Percentiles rank a stretch among this genome's conserved stretches.
phyloP scores from a whole-genome alignment of 805 yeast species.

The Saccharomycopsis fodiens region DNA sequence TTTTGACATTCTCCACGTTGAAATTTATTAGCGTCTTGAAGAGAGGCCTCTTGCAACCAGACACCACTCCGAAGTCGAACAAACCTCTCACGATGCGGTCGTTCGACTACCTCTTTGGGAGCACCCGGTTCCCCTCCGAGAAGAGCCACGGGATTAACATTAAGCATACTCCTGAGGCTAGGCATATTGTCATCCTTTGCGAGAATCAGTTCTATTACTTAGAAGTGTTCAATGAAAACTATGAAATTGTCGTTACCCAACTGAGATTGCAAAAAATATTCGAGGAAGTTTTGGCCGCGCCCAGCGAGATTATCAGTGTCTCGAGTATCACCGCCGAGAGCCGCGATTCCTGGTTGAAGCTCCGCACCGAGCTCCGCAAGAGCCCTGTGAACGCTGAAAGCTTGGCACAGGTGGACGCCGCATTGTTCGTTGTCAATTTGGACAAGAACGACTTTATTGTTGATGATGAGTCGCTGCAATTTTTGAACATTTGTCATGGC shows the following conservation, averaged over 20 bases:
- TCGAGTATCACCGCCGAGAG: constrained; percentile 87
- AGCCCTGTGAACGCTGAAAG: constrained; percentile 44
- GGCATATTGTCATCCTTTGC: constrained; percentile 68
- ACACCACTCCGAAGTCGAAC: constrained; percentile 42
- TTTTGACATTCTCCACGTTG: constrained; percentile 54
- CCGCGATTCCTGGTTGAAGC: constrained; percentile 73
- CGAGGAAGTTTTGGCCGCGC: constrained; percentile 54
- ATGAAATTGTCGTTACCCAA: constrained; percentile 59
- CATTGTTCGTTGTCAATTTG: constrained; percentile 71
- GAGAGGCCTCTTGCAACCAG: constrained; percentile 47
- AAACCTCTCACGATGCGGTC: constrained; percentile 61
- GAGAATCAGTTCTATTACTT: constrained; percentile 84
- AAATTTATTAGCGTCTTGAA: constrained; percentile 39
- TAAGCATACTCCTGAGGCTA: constrained; percentile 56
- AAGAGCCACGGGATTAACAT: constrained; percentile 55
- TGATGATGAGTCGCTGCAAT: constrained; percentile 22
- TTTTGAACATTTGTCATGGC: constrained; percentile 62
- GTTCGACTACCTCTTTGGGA: constrained; percentile 59
- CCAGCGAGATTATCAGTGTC: constrained; percentile 39
- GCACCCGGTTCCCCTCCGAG: constrained; percentile 46
- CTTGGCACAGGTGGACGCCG: constrained; percentile 60
- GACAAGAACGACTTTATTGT: constrained; percentile 55
- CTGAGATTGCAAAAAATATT: constrained; percentile 60
- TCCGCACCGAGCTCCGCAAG: constrained; percentile 44
- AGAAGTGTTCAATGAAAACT: constrained; percentile 64